Conservation (phyloP, 164 flowering plant species). For the Tetracentron sinense region DNA sequence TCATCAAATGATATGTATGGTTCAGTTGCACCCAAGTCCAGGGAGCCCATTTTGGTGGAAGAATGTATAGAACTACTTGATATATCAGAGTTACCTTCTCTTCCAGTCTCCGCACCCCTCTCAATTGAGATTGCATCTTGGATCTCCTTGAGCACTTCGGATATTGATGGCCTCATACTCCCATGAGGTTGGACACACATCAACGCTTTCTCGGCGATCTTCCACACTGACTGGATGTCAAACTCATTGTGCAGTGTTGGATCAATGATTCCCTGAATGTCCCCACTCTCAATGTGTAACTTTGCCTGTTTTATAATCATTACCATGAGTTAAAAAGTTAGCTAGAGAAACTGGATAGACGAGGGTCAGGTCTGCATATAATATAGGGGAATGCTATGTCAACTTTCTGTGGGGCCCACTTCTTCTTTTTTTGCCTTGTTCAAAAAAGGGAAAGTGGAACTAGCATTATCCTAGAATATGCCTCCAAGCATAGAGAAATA, state of each 20-base stretch:
- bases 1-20: conserved; percentile 59
- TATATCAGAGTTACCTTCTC: conserved; percentile 59
- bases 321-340: too few relatives aligned
- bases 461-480: too few relatives aligned
- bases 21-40: conserved; percentile 50
- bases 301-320: conserved; percentile 43
- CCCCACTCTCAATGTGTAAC: too few relatives aligned
- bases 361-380: too few relatives aligned
- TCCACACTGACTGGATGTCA: too few relatives aligned
- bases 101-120: conserved; percentile 38
- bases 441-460: too few relatives aligned
- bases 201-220: conserved; percentile 92
- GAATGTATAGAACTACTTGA: conserved; percentile 64
- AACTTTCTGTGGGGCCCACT: too few relatives aligned
- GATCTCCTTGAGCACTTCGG: conserved; percentile 96
- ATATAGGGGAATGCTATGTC: too few relatives aligned
- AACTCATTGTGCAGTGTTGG: conserved; percentile 53
- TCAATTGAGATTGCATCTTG: too few relatives aligned
- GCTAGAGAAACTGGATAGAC: too few relatives aligned
- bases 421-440: too few relatives aligned
- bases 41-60: conserved; percentile 43
- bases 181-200: conserved; percentile 90
- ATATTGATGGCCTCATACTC: conserved; percentile 80
- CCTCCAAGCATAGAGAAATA: background rate
- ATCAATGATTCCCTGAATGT: conserved; percentile 89